Conservation (phyloP, 148 eudicot species). For the Mesembryanthemum crystallinum region DNA sequence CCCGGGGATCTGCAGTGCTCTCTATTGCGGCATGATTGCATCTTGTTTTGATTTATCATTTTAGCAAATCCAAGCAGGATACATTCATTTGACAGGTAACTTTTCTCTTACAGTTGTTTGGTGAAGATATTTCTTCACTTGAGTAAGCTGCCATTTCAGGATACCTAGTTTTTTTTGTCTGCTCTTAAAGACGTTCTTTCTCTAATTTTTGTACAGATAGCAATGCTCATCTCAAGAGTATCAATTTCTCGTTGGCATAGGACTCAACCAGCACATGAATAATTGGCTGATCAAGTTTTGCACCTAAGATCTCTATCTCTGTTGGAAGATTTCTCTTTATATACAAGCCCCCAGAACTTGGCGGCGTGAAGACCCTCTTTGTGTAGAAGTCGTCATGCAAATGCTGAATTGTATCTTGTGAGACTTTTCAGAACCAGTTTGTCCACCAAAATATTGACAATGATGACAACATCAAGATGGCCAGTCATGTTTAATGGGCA, state of each 20-base stretch:
- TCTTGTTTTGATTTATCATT: background rate
- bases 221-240: background rate
- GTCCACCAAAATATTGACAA: background rate
- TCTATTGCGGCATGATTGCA: background rate
- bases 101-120: background rate
- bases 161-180: conserved; percentile 1
- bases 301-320: background rate
- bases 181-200: background rate
- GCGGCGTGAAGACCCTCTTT: conserved; percentile 1
- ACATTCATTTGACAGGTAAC: background rate
- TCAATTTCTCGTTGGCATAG: background rate
- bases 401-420: background rate
- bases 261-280: background rate
- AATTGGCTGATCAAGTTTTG: background rate
- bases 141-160: background rate
- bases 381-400: background rate
- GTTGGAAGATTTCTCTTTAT: background rate
- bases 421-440: background rate
- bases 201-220: background rate
- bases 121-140: background rate
- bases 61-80: conserved; percentile 13
- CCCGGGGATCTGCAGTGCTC: background rate
- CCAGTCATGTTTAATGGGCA: background rate
- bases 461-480: background rate
- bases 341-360: conserved; percentile 2